Evolutionary conservation across 345 rosid species (phyloP).

Genomic region (Gossypium sturtianum): DNA sequence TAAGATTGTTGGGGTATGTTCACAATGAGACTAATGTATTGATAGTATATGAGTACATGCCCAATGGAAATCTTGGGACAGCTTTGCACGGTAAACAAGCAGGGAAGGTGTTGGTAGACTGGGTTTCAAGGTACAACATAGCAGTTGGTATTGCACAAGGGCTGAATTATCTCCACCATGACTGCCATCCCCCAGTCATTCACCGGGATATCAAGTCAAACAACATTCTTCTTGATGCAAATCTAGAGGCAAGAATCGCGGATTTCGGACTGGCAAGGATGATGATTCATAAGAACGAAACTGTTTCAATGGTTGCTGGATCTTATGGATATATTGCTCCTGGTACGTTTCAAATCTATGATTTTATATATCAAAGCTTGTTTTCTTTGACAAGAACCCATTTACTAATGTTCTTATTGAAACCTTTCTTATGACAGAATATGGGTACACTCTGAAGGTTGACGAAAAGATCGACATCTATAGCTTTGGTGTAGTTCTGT

Average conservation of each 20-base stretch:
- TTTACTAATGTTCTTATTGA: background rate
- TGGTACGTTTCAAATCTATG: constrained; percentile 27
- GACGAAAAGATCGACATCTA: constrained; percentile 90
- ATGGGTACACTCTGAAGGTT: constrained; percentile 77
- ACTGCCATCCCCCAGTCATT: constrained; percentile 72
- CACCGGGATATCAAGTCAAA: constrained; percentile 93
- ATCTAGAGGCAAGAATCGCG: constrained; percentile 70
- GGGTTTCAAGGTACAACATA: constrained; percentile 83
- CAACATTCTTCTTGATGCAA: constrained; percentile 70
- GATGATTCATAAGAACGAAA: constrained; percentile 80
- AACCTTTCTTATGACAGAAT: constrained; percentile 38
- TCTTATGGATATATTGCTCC: constrained; percentile 93
- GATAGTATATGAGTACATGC: constrained; percentile 82
- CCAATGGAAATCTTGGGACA: constrained; percentile 71
- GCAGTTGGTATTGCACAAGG: constrained; percentile 92
- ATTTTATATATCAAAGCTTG: background rate
- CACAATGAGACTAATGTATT: constrained; percentile 74
- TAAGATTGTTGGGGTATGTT: constrained; percentile 64
- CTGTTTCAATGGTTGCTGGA: constrained; percentile 89
- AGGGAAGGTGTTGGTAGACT: constrained; percentile 64
- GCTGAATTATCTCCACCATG: constrained; percentile 76
- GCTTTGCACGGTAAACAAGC: constrained; percentile 69
- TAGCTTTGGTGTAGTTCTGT: constrained; percentile 69
- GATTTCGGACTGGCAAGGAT: constrained; percentile 88
- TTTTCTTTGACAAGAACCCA: background rate